A percentile compares a stretch with the other conserved stretches of the same genome.
phyloP scores from a whole-genome alignment of 129 eudicot genomes.

The Flaveria ramosissima region DNA sequence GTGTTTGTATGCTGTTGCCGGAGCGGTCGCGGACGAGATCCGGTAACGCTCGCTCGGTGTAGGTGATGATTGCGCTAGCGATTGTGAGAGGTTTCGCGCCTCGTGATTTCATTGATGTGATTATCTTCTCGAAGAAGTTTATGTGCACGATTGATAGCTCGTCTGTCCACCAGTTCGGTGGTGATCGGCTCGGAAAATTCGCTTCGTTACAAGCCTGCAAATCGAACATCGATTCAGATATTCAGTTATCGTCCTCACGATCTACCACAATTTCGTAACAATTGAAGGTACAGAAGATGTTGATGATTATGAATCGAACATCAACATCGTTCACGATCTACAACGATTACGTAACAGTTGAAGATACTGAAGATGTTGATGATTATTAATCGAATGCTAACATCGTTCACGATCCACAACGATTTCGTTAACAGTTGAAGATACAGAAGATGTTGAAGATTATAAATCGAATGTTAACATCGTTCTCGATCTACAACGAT shows the following conservation, averaged over 20 bases:
- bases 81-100: slow-evolving; percentile 73
- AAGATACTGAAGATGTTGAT: not conserved
- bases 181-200: slow-evolving; percentile 93
- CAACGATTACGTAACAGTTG: not conserved
- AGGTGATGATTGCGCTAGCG: slow-evolving; percentile 83
- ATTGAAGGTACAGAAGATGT: not conserved
- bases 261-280: not conserved
- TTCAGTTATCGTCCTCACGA: not conserved
- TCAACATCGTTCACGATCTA: not conserved
- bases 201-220: slow-evolving; percentile 89
- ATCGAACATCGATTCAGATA: slow-evolving; percentile 11
- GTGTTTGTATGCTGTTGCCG: slow-evolving; percentile 43
- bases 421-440: not conserved
- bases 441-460: not conserved
- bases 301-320: not conserved
- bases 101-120: slow-evolving; percentile 66
- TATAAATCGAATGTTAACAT: no score
- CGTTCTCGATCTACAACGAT: slow-evolving; percentile 1
- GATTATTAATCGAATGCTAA: no score
- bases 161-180: slow-evolving; percentile 98
- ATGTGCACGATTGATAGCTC: slow-evolving; percentile 80
- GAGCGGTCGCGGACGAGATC: slow-evolving; percentile 84
- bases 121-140: slow-evolving; percentile 55
- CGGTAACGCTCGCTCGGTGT: slow-evolving; percentile 73
- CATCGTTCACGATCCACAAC: slow-evolving; percentile 1